Percentiles rank a stretch among this genome's conserved stretches.
Conservation (phyloP, 2,329 filamentous ascomycete genomes). For the Aureobasidium lini region DNA sequence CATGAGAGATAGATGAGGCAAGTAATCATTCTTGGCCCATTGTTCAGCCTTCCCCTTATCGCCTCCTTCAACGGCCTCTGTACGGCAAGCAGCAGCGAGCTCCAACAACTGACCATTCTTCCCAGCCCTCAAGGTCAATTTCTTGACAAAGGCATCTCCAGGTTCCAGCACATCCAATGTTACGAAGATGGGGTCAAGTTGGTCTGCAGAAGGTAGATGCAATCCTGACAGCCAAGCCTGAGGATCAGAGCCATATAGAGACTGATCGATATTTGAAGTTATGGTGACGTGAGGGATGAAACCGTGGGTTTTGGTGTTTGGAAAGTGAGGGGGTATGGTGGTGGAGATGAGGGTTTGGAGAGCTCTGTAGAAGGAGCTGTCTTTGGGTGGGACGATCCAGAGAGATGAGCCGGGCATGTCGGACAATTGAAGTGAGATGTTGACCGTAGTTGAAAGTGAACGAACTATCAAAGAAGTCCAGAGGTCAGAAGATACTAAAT, state of each 20-base stretch:
- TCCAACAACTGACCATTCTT: constrained; percentile 24
- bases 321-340: constrained; percentile 28
- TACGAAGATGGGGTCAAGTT: constrained; percentile 16
- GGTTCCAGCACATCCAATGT: constrained; percentile 28
- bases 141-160: constrained; percentile 32
- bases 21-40: constrained; percentile 29
- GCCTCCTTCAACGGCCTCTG: constrained; percentile 22
- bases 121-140: constrained; percentile 31
- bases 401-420: constrained; percentile 36
- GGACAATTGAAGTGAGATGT: not conserved
- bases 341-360: constrained; percentile 29
- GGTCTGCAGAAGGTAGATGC: constrained; percentile 17
- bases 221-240: constrained; percentile 33
- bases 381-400: constrained; percentile 35
- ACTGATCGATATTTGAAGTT: constrained; percentile 29
- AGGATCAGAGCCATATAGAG: constrained; percentile 19
- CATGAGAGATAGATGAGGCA: constrained; percentile 34
- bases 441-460: not conserved
- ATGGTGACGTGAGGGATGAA: constrained; percentile 38
- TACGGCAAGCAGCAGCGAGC: constrained; percentile 26
- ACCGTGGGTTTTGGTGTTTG: constrained; percentile 19
- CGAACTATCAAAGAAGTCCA: not conserved
- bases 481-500: too few species aligned
- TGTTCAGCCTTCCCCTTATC: constrained; percentile 21
- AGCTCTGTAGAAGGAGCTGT: constrained; percentile 25